phyloP scores from a whole-genome alignment of 2,329 filamentous ascomycete genomes.

The Apiospora malaysiana region DNA sequence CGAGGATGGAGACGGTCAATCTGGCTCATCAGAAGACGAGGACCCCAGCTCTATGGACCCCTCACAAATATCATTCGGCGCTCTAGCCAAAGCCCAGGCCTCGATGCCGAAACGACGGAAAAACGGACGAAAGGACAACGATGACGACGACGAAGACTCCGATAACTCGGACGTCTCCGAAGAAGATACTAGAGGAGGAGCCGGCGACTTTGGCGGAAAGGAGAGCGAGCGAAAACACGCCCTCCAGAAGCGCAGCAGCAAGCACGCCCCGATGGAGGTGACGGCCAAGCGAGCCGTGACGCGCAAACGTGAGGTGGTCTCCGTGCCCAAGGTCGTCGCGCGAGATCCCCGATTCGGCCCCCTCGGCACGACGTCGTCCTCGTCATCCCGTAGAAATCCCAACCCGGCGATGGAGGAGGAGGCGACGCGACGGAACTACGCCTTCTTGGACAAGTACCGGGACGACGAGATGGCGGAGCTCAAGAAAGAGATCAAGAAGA shows the following conservation, averaged over 20 bases:
- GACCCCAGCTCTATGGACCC: slow-evolving; percentile 46
- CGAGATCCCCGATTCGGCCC: slow-evolving; percentile 92
- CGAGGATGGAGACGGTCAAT: slow-evolving; percentile 31
- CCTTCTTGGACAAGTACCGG: slow-evolving; percentile 87
- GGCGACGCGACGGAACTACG: slow-evolving; percentile 74
- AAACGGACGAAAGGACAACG: slow-evolving; percentile 35
- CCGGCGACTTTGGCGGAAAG: slow-evolving; percentile 44
- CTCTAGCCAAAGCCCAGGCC: slow-evolving; percentile 85
- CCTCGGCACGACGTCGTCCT: slow-evolving; percentile 42
- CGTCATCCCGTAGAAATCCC: neutral
- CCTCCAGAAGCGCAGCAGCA: slow-evolving; percentile 65
- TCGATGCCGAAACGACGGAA: slow-evolving; percentile 54
- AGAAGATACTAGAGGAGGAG: slow-evolving; percentile 37
- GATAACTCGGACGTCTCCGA: slow-evolving; percentile 39
- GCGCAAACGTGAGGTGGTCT: slow-evolving; percentile 76
- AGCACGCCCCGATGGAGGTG: slow-evolving; percentile 87
- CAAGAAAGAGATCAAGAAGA: slow-evolving; percentile 68
- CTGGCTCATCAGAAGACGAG: slow-evolving; percentile 32
- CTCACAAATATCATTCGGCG: slow-evolving; percentile 81
- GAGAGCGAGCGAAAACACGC: slow-evolving; percentile 29
- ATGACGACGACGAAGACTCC: slow-evolving; percentile 34
- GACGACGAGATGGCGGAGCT: slow-evolving; percentile 82
- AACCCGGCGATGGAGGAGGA: slow-evolving; percentile 56
- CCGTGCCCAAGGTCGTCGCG: slow-evolving; percentile 60
- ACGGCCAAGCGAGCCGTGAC: slow-evolving; percentile 85